A percentile compares a stretch with the other conserved stretches of the same genome.
Conservation (phyloP, 1,284 basidiomycete species). For the Sporisorium iseilematis-ciliati region DNA sequence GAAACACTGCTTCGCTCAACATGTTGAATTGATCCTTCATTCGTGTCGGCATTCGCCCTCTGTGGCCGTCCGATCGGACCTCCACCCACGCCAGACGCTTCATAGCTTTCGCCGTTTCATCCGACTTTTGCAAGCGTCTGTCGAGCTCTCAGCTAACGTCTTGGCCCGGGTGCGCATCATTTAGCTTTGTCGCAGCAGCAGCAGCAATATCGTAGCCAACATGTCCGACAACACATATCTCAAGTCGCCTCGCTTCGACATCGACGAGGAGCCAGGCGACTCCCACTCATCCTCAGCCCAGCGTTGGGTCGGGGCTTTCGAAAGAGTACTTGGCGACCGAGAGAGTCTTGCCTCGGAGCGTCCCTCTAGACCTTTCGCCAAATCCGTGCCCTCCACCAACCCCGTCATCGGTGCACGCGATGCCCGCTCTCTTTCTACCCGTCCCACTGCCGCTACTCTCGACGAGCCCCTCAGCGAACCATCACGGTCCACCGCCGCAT, state of each 20-base stretch:
- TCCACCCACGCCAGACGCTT: slow-evolving; percentile 12
- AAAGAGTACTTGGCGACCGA: slow-evolving; percentile 64
- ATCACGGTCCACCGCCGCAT: slow-evolving; percentile 21
- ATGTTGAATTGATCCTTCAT: slow-evolving; percentile 41
- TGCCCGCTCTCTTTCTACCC: slow-evolving; percentile 15
- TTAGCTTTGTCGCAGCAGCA: not conserved
- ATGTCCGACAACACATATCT: slow-evolving; percentile 38
- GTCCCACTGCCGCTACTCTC: slow-evolving; percentile 4
- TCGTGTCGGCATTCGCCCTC: slow-evolving; percentile 40
- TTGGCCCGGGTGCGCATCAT: not conserved
- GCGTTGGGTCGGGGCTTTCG: slow-evolving; percentile 64
- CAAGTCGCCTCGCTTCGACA: slow-evolving; percentile 48
- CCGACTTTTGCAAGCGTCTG: not conserved
- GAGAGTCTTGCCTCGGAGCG: slow-evolving; percentile 42
- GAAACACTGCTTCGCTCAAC: slow-evolving; percentile 11
- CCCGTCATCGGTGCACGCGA: slow-evolving; percentile 44
- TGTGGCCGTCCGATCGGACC: slow-evolving; percentile 47
- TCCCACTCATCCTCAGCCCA: slow-evolving; percentile 21
- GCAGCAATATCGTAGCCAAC: not conserved
- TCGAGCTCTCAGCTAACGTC: slow-evolving; percentile 1
- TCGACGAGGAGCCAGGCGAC: slow-evolving; percentile 56
- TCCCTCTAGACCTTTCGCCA: slow-evolving; percentile 27
- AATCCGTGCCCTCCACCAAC: slow-evolving; percentile 27
- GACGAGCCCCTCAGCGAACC: slow-evolving; percentile 26
- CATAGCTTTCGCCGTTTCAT: not conserved